Evolutionary conservation across 495 filamentous ascomycete genomes (phyloP).

Genomic region (Tetracladium setigerum): DNA sequence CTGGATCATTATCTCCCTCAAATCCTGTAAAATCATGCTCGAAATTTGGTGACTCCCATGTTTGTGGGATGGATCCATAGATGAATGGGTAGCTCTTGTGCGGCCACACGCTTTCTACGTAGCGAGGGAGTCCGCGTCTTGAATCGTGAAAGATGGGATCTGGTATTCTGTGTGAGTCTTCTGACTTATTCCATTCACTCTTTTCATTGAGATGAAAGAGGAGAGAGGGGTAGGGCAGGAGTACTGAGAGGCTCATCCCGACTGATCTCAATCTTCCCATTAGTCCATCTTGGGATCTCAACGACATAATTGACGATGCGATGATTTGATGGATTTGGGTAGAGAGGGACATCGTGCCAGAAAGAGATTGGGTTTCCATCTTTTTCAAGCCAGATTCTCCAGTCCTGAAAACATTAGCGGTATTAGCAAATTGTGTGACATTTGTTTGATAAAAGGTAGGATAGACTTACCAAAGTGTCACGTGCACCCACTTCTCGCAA

Average conservation of each 20-base stretch:
- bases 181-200: background rate
- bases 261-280: conserved; percentile 25
- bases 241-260: conserved; percentile 22
- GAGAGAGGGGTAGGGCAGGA: conserved; percentile 15
- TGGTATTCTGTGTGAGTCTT: background rate
- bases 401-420: conserved; percentile 13
- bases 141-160: conserved; percentile 8
- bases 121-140: conserved; percentile 3
- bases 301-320: conserved; percentile 24
- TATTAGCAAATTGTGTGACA: too few species aligned
- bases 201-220: background rate
- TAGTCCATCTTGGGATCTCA: conserved; percentile 24
- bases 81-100: conserved; percentile 7
- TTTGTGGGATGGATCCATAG: conserved; percentile 9
- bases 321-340: conserved; percentile 8
- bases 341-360: conserved; percentile 25
- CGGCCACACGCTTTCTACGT: conserved; percentile 4
- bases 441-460: too few species aligned
- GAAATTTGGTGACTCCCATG: conserved; percentile 4
- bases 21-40: conserved; percentile 7
- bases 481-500: too few species aligned
- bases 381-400: conserved; percentile 20
- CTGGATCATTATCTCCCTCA: conserved; percentile 8
- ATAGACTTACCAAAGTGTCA: too few species aligned
- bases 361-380: conserved; percentile 20